A percentile compares a stretch with the other conserved stretches of the same genome.
phyloP scores from a whole-genome alignment of 768 basidiomycete species.

The Pleurotus platypus region DNA sequence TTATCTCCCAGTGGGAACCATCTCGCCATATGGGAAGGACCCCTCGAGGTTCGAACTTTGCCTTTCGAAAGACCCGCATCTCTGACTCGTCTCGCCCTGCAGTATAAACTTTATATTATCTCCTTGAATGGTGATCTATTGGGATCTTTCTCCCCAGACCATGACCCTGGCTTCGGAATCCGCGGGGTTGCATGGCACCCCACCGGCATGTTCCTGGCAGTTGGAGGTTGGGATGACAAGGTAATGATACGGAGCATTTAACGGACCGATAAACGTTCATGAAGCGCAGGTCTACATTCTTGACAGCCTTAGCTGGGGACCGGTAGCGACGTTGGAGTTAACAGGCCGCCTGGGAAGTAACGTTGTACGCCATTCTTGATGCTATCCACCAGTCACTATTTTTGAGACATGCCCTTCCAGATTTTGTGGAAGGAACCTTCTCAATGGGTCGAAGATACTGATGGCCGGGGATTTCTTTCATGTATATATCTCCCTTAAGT shows the following conservation, averaged over 20 bases:
- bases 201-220: slow-evolving; percentile 72
- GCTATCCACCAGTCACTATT: slow-evolving; percentile 7
- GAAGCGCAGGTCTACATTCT: slow-evolving; percentile 66
- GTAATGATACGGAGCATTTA: slow-evolving; percentile 29
- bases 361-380: slow-evolving; percentile 38
- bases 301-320: slow-evolving; percentile 73
- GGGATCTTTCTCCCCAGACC: slow-evolving; percentile 64
- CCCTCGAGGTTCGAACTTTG: slow-evolving; percentile 60
- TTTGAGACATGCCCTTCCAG: slow-evolving; percentile 32
- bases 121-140: slow-evolving; percentile 62
- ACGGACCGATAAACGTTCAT: background rate
- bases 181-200: slow-evolving; percentile 84
- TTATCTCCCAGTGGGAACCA: slow-evolving; percentile 76
- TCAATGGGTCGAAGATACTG: slow-evolving; percentile 80
- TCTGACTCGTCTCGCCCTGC: background rate
- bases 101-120: slow-evolving; percentile 78
- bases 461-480: slow-evolving; percentile 83
- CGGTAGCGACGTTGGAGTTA: slow-evolving; percentile 59
- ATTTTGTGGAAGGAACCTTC: slow-evolving; percentile 82
- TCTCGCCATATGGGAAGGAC: slow-evolving; percentile 81
- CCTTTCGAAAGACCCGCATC: background rate
- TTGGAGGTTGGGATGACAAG: slow-evolving; percentile 89
- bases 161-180: slow-evolving; percentile 84
- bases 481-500: slow-evolving; percentile 55
- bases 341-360: slow-evolving; percentile 51